Evolutionary conservation across 164 flowering plant genomes (phyloP), one percentile per base, ranked within the genome.

Genomic region (Macadamia integrifolia): DNA sequence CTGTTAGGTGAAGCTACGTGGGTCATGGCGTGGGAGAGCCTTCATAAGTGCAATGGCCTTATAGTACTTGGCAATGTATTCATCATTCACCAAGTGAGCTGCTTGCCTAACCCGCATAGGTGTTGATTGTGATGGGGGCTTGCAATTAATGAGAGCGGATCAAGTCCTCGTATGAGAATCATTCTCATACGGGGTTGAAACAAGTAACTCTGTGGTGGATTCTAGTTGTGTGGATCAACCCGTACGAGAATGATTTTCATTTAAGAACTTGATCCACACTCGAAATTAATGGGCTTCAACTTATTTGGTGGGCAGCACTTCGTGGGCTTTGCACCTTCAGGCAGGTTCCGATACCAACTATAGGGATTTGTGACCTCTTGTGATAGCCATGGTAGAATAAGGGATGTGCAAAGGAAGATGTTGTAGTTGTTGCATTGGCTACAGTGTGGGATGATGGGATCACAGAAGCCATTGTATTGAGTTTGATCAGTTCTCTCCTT

Each of bases 1-100:
- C 63, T 88, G 93, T 46, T 88, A 83, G 57, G 6, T 76, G 79
- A 88, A 86, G 61, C 71, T 88, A 1, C 86, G 79, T 0, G 90
- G 93, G 59, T 88, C 87, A 30, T 79, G 80, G 1, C 57, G 62
- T 0, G 86, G 85, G 6, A 82, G 79, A 9, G 72, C 72, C 59
- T 61, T 75, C 83, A 80, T 80, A 48, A 67, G 68, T 0, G 57
- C 48, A 11, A 70, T 2, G 62, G 81, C 83, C 8, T 56, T 71
- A 12, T 52, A 6, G 50, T 67, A 80, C 66, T 80, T 80, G 32
- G 55, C 71, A 8, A 71, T 43, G 65, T 75, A 75, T 1, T 42
- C 69, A 0, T 75, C 64, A 8, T 66, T 64, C 6, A 66, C 77
- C 1, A 60, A 48, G 31, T 74, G 77, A 44, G 73, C 73, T 1